phyloP scores from a whole-genome alignment of 1,139 yeast genomes.

The Geotrichum citri-aurantii region DNA sequence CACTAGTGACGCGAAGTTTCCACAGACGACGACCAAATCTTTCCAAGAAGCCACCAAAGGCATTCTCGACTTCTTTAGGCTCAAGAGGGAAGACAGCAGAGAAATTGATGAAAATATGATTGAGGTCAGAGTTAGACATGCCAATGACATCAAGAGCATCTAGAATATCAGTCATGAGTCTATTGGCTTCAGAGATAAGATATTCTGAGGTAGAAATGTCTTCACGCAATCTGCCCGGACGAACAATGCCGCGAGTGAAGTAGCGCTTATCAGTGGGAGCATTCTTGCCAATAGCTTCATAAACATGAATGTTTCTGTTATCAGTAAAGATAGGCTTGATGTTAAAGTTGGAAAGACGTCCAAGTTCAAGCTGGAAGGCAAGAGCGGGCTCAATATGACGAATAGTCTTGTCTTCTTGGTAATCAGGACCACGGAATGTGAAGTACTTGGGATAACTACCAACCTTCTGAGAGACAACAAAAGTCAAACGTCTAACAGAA shows the following conservation, averaged over 20 bases:
- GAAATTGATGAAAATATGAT: constrained; percentile 93
- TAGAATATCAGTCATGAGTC: constrained; percentile 90
- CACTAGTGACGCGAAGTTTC: constrained; percentile 95
- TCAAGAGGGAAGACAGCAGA: constrained; percentile 90
- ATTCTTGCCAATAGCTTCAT: constrained; percentile 92
- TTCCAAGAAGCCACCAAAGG: constrained; percentile 95
- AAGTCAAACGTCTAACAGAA: constrained; percentile 85
- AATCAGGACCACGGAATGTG: constrained; percentile 88
- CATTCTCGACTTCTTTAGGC: constrained; percentile 95
- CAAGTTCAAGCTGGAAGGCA: constrained; percentile 94
- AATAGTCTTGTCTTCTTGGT: constrained; percentile 70
- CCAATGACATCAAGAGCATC: constrained; percentile 94
- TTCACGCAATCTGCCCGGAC: constrained; percentile 91
- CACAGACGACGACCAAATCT: constrained; percentile 95
- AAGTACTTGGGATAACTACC: constrained; percentile 93
- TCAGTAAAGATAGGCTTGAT: constrained; percentile 94
- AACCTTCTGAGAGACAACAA: constrained; percentile 73
- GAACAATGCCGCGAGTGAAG: constrained; percentile 93
- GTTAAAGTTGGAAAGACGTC: constrained; percentile 88
- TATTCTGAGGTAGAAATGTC: constrained; percentile 91
- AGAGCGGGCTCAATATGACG: constrained; percentile 98
- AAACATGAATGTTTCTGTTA: constrained; percentile 94
- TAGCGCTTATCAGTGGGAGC: constrained; percentile 91
- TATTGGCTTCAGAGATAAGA: constrained; percentile 90
- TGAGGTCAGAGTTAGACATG: constrained; percentile 92